phyloP scores from a whole-genome alignment of 169 alveolate genomes.

The Babesia divergens region DNA sequence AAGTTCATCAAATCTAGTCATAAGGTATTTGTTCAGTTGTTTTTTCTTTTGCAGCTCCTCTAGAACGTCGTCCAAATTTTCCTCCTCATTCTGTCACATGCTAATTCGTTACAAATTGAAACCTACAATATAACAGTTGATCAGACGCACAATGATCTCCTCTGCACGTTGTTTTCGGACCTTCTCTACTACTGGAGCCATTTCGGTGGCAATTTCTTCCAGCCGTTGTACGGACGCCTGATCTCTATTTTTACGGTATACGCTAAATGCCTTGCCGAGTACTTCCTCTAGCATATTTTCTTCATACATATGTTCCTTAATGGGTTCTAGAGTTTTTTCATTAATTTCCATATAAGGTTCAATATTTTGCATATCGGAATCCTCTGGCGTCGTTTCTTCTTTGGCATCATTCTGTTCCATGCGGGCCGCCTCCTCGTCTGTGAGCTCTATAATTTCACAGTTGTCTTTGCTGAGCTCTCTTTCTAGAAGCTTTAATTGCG shows the following conservation, averaged over 20 bases:
- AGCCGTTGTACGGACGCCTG: constrained; percentile 27
- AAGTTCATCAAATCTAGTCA: constrained; percentile 52
- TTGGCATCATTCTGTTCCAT: background rate
- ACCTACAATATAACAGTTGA: constrained; percentile 56
- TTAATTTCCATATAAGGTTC: constrained; percentile 36
- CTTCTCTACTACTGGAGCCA: constrained; percentile 54
- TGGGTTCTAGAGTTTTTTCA: constrained; percentile 52
- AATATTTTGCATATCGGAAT: background rate
- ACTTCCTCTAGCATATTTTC: constrained; percentile 65
- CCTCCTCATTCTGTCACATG: constrained; percentile 25
- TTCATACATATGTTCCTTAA: constrained; percentile 49
- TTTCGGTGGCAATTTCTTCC: constrained; percentile 40
- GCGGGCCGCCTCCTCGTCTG: constrained; percentile 17
- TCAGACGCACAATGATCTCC: constrained; percentile 29
- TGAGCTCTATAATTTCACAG: background rate
- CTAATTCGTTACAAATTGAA: background rate
- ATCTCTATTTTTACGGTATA: constrained; percentile 33
- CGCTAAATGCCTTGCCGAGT: constrained; percentile 52
- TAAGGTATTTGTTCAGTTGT: constrained; percentile 51
- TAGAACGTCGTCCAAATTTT: constrained; percentile 49
- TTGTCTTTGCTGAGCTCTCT: constrained; percentile 10
- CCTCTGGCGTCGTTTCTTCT: background rate
- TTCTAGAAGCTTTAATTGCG: background rate
- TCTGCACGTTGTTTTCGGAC: constrained; percentile 51
- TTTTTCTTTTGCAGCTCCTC: constrained; percentile 43